Conservation (phyloP, 805 yeast species). For the Schizosaccharomyces octosporus region DNA sequence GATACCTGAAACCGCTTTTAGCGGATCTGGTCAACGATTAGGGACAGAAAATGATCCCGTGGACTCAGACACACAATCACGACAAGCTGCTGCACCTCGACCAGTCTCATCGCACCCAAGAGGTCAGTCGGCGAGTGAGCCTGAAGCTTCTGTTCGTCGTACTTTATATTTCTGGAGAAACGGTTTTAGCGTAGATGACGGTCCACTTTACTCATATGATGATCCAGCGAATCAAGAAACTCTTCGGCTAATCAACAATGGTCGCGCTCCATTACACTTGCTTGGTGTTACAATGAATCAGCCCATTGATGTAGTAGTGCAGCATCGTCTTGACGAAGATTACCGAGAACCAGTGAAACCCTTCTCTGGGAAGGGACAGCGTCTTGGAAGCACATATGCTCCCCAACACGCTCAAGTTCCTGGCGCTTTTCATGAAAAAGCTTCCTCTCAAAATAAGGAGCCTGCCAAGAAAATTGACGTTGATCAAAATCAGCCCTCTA, state of each 20-base stretch:
- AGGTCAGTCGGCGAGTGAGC: constrained; percentile 4
- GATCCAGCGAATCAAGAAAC: constrained; percentile 72
- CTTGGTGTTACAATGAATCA: constrained; percentile 71
- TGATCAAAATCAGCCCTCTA: neutral
- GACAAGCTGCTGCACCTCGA: constrained; percentile 7
- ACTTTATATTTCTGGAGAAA: constrained; percentile 87
- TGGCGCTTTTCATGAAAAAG: neutral
- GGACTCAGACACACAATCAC: neutral
- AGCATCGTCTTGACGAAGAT: constrained; percentile 56
- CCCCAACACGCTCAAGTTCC: neutral
- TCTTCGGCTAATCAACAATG: constrained; percentile 57
- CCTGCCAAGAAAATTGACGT: neutral
- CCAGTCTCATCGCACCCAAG: constrained; percentile 5
- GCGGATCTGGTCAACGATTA: constrained; percentile 7
- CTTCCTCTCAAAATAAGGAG: neutral
- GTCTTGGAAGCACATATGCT: neutral
- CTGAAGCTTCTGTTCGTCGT: constrained; percentile 33
- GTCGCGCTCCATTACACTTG: constrained; percentile 71
- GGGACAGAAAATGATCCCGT: constrained; percentile 6
- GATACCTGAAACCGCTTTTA: neutral
- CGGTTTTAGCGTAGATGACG: constrained; percentile 89
- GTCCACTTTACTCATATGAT: constrained; percentile 62
- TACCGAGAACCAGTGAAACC: constrained; percentile 36
- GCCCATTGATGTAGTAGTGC: constrained; percentile 78
- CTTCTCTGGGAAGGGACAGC: neutral